Conservation (phyloP, 2,329 filamentous ascomycete species). For the Paraconiothyrium sp. region DNA sequence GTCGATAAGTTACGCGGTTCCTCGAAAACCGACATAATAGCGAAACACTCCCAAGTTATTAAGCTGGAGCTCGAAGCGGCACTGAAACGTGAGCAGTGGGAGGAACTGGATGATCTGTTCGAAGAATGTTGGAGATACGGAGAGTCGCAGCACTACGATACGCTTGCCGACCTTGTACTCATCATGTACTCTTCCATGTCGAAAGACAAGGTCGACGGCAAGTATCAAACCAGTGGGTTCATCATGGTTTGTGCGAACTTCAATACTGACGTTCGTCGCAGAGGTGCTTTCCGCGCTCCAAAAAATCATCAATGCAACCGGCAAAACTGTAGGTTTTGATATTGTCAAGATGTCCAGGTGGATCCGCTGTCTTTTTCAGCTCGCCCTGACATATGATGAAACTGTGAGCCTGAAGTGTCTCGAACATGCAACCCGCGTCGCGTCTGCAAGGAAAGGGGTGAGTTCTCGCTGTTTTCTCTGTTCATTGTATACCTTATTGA, state of each 20-base stretch:
- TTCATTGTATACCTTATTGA: not conserved
- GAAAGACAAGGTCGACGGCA: constrained; percentile 35
- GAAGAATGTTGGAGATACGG: constrained; percentile 52
- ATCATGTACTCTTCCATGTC: constrained; percentile 53
- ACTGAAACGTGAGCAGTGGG: constrained; percentile 72
- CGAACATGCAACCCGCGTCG: constrained; percentile 65
- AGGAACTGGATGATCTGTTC: constrained; percentile 70
- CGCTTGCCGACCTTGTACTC: constrained; percentile 58
- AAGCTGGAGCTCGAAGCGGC: constrained; percentile 84
- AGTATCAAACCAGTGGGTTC: constrained; percentile 43
- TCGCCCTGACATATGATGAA: constrained; percentile 67
- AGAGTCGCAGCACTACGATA: constrained; percentile 53
- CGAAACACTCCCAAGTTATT: constrained; percentile 72
- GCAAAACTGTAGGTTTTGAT: constrained; percentile 65
- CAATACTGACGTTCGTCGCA: constrained; percentile 24
- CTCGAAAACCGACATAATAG: constrained; percentile 62
- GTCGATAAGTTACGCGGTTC: constrained; percentile 53
- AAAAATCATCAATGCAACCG: constrained; percentile 75
- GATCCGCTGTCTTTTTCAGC: constrained; percentile 78
- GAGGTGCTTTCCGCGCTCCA: constrained; percentile 58
- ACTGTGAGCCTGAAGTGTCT: constrained; percentile 67
- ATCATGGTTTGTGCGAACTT: not conserved
- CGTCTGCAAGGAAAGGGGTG: constrained; percentile 39
- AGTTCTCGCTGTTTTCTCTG: constrained; percentile 19
- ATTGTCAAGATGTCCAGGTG: constrained; percentile 74